These are phyloP conservation scores for Backusella tuberculispora DNA, from an alignment of 192 early-diverging fungal genomes.

Conservation along the genomic window DNA sequence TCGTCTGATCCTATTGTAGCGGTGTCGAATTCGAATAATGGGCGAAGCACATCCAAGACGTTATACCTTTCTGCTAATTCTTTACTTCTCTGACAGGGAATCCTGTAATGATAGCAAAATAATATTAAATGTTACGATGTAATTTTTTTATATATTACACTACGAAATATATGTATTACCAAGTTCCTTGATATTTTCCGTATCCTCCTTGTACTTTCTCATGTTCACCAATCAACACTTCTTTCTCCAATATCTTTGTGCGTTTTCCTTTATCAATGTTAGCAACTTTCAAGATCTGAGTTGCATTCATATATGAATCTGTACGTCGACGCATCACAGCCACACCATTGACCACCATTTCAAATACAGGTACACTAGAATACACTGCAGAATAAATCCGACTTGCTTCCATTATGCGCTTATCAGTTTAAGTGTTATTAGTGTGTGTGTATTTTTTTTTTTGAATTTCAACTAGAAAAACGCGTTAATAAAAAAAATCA, in stretches of 20 bases:
- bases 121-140: too few relatives aligned
- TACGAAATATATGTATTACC: conserved; percentile 45
- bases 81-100: conserved; percentile 83
- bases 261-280: conserved; percentile 84
- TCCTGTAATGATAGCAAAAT: conserved; percentile 50
- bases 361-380: conserved; percentile 79
- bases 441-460: neutral
- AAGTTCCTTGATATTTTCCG: conserved; percentile 92
- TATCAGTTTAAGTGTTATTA: neutral
- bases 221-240: conserved; percentile 76
- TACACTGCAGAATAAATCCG: conserved; percentile 58
- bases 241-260: conserved; percentile 88
- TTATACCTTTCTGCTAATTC: conserved; percentile 81
- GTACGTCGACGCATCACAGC: conserved; percentile 81
- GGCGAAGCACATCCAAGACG: conserved; percentile 70
- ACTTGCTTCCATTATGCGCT: conserved; percentile 1
- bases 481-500: neutral
- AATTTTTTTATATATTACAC: neutral
- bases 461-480: neutral
- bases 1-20: neutral
- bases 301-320: conserved; percentile 89
- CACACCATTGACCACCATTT: conserved; percentile 70
- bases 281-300: conserved; percentile 91
- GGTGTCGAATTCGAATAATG: conserved; percentile 80
- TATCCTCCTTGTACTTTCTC: conserved; percentile 97